These are phyloP conservation scores for Sphaerulina vaccinii DNA, from an alignment of 2,329 filamentous ascomycete genomes.

Conservation along the genomic window DNA sequence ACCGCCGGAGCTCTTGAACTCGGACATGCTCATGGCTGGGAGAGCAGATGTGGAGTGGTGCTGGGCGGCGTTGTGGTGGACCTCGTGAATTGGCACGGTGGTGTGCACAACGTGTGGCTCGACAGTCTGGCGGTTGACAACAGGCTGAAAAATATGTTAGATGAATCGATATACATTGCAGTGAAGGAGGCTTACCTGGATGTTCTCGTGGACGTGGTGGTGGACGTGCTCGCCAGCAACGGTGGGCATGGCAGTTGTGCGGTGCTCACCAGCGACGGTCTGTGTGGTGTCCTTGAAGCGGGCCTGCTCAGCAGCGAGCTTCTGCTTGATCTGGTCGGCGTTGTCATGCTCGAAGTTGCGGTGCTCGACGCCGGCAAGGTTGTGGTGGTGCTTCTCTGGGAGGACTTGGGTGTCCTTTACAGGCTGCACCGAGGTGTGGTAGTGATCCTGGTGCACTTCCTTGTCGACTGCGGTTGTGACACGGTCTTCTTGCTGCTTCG, in stretches of 20 bases:
- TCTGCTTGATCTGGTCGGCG: slow-evolving; percentile 46
- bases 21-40: slow-evolving; percentile 62
- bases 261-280: slow-evolving; percentile 51
- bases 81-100: slow-evolving; percentile 69
- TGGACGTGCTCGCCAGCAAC: slow-evolving; percentile 63
- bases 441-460: slow-evolving; percentile 70
- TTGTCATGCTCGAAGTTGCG: slow-evolving; percentile 62
- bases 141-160: slow-evolving; percentile 68
- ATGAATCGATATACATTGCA: background rate
- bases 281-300: slow-evolving; percentile 54
- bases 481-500: slow-evolving; percentile 59
- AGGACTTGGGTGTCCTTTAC: slow-evolving; percentile 55
- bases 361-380: slow-evolving; percentile 59
- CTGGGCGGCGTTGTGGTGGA: slow-evolving; percentile 65
- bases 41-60: slow-evolving; percentile 65
- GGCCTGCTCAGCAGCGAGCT: slow-evolving; percentile 54
- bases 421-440: slow-evolving; percentile 69
- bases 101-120: slow-evolving; percentile 68
- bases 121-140: slow-evolving; percentile 66
- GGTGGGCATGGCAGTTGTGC: slow-evolving; percentile 48
- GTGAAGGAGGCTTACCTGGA: slow-evolving; percentile 36
- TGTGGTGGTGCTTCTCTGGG: slow-evolving; percentile 63
- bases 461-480: slow-evolving; percentile 61
- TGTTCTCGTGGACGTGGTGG: slow-evolving; percentile 65
- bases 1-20: slow-evolving; percentile 61